phyloP scores from a whole-genome alignment of 371 early-diverging fungal genomes.

The Mucor indicus region DNA sequence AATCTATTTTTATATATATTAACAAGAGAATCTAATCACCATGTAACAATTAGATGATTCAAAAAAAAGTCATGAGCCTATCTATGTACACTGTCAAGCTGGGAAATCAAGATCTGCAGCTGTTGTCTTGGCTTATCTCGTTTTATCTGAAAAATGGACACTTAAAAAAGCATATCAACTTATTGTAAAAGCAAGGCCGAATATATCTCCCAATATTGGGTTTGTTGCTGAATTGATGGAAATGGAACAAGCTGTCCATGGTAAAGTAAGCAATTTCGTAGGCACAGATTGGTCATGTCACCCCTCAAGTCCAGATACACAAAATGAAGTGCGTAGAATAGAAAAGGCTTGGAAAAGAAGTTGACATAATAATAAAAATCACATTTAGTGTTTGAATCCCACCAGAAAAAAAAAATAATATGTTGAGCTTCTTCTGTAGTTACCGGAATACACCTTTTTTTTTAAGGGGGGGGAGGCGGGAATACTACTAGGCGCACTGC shows the following conservation, averaged over 20 bases:
- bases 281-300: constrained; percentile 38
- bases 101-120: constrained; percentile 82
- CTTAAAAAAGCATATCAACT: constrained; percentile 70
- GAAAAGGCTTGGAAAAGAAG: constrained; percentile 32
- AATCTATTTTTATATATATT: too few relatives aligned
- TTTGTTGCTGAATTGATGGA: constrained; percentile 76
- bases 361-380: too few relatives aligned
- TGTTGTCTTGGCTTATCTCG: constrained; percentile 74
- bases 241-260: constrained; percentile 64
- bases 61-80: constrained; percentile 49
- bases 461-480: too few relatives aligned
- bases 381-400: too few relatives aligned
- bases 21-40: too few relatives aligned
- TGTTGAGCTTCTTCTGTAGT: too few relatives aligned
- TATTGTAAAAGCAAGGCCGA: constrained; percentile 63
- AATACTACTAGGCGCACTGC: too few relatives aligned
- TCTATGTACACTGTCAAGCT: constrained; percentile 87
- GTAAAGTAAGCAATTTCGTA: constrained; percentile 44
- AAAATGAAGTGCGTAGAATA: constrained; percentile 26
- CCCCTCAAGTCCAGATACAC: constrained; percentile 38
- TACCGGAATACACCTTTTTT: too few relatives aligned
- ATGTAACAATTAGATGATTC: constrained; percentile 29
- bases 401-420: too few relatives aligned
- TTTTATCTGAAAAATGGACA: constrained; percentile 62
- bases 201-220: constrained; percentile 82